A percentile compares a stretch with the other conserved stretches of the same genome.
Conservation (phyloP, 768 basidiomycete genomes). For the Mycena kentingensis region DNA sequence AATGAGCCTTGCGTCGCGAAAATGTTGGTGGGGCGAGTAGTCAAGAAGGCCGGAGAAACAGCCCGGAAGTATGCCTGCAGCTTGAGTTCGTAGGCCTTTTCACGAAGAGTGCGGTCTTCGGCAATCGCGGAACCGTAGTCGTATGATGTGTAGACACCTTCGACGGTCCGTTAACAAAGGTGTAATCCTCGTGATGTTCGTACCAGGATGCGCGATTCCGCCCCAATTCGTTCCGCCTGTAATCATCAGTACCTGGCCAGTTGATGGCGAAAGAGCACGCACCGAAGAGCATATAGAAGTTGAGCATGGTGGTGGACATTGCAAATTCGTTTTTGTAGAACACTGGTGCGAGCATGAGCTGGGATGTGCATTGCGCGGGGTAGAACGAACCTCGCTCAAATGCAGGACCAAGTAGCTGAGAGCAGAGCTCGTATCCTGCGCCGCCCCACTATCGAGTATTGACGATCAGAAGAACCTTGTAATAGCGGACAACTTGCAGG, state of each 20-base stretch:
- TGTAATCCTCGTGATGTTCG: neutral
- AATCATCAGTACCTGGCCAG: neutral
- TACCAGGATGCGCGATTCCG: conserved; percentile 39
- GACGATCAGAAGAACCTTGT: neutral
- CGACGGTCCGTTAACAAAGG: neutral
- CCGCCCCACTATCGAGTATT: conserved; percentile 39
- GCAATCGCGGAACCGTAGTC: conserved; percentile 53
- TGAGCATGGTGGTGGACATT: conserved; percentile 49
- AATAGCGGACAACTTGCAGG: neutral
- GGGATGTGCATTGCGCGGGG: neutral
- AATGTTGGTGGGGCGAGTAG: conserved; percentile 47
- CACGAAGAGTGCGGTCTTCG: conserved; percentile 52
- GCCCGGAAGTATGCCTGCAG: conserved; percentile 52
- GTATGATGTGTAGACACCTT: conserved; percentile 47
- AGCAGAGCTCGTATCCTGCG: conserved; percentile 36
- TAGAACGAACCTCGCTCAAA: conserved; percentile 44
- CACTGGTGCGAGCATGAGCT: conserved; percentile 31
- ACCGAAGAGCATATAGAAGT: conserved; percentile 54
- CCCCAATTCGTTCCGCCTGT: conserved; percentile 57
- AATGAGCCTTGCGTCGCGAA: conserved; percentile 44
- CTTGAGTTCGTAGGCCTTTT: conserved; percentile 57
- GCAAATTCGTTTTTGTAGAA: conserved; percentile 52
- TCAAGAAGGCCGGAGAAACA: conserved; percentile 52
- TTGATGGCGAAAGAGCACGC: too few relatives aligned
- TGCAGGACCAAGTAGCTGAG: conserved; percentile 39